phyloP scores from a whole-genome alignment of 176 grass and related monocot genomes.

The Triticum dicoccoides region DNA sequence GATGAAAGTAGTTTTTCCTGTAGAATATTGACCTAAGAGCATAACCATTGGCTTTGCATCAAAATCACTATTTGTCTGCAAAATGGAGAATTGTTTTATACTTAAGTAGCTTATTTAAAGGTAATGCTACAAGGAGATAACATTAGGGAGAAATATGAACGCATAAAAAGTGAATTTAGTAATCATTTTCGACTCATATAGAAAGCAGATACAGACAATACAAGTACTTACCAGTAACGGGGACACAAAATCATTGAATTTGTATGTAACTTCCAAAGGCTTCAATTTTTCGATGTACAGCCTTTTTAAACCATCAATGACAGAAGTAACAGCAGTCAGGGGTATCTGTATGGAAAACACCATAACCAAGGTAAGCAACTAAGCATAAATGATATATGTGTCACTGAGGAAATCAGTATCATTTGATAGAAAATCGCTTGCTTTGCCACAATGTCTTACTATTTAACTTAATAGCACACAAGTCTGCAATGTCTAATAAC shows the following conservation, averaged over 20 bases:
- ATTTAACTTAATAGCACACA: background rate
- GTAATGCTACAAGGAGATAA: background rate
- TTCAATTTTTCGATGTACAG: constrained; percentile 93
- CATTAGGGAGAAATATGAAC: background rate
- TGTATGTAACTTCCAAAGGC: constrained; percentile 95
- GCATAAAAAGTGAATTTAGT: background rate
- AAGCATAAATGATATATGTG: constrained; percentile 4
- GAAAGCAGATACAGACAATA: constrained; percentile 10
- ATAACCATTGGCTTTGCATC: constrained; percentile 99
- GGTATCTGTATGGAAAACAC: constrained; percentile 64
- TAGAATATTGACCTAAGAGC: constrained; percentile 99
- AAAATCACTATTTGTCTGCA: constrained; percentile 97
- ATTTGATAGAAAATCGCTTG: background rate
- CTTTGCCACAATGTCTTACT: background rate
- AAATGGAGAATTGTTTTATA: constrained; percentile 12
- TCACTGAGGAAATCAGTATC: background rate
- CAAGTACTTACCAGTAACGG: constrained; percentile 67
- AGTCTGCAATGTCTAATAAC: background rate
- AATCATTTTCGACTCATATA: background rate
- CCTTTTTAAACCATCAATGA: constrained; percentile 91
- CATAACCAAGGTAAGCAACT: constrained; percentile 19
- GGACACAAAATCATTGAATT: constrained; percentile 94
- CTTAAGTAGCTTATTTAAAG: constrained; percentile 13
- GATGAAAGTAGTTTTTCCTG: constrained; percentile 98
- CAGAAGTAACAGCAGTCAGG: constrained; percentile 89